A percentile compares a stretch with the other conserved stretches of the same genome.
phyloP scores from a whole-genome alignment of 1,284 basidiomycete genomes.

The Neolentinus lepideus region DNA sequence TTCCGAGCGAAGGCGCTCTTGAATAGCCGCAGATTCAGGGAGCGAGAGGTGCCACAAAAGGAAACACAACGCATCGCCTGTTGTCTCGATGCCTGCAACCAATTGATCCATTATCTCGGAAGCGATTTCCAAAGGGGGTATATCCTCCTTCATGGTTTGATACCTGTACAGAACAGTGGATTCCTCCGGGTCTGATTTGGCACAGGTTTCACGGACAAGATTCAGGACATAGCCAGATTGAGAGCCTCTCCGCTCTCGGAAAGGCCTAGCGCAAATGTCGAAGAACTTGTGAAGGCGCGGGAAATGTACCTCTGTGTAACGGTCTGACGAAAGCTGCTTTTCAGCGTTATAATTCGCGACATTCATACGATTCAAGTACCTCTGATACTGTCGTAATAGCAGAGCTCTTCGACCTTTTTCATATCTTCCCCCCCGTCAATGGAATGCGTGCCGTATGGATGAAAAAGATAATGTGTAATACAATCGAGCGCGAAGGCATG shows the following conservation, averaged over 20 bases:
- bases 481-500: constrained; percentile 18
- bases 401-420: constrained; percentile 15
- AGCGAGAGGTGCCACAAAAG: constrained; percentile 18
- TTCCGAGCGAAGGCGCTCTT: neutral
- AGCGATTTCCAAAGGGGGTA: constrained; percentile 7
- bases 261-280: constrained; percentile 3
- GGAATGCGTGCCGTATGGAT: constrained; percentile 13
- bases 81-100: constrained; percentile 19
- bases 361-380: constrained; percentile 4
- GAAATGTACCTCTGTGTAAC: neutral
- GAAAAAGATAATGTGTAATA: constrained; percentile 16
- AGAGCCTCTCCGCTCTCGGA: constrained; percentile 5
- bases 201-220: neutral
- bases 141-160: constrained; percentile 7
- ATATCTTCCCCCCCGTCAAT: constrained; percentile 11
- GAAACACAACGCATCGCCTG: constrained; percentile 19
- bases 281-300: constrained; percentile 1
- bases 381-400: constrained; percentile 10
- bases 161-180: constrained; percentile 14
- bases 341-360: neutral
- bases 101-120: constrained; percentile 20
- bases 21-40: constrained; percentile 5
- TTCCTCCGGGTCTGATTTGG: constrained; percentile 5
- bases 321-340: neutral
- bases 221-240: constrained; percentile 10